Evolutionary conservation across 139 green algal species (phyloP).

Genomic region (Monoraphidium neglectum): DNA sequence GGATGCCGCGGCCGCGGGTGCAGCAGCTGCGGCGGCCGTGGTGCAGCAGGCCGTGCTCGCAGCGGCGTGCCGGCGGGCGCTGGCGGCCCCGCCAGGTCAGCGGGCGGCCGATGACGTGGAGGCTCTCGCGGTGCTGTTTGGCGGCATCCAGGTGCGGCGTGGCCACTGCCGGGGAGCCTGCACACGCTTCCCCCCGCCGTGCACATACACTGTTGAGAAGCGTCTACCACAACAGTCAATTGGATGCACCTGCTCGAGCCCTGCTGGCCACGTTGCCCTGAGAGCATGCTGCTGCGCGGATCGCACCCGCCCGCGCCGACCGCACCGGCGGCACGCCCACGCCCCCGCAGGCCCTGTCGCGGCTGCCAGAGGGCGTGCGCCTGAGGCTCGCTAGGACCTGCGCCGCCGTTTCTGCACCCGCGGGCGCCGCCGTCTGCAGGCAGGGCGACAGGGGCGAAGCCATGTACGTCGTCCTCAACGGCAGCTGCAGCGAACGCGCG

Average conservation of each 20-base stretch:
- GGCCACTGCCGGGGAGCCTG: too few relatives aligned
- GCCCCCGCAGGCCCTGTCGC: constrained; percentile 28
- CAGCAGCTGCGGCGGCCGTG: not conserved
- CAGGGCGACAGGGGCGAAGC: constrained; percentile 23
- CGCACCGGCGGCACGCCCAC: not conserved
- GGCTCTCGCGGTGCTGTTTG: constrained; percentile 29
- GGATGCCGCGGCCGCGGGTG: not conserved
- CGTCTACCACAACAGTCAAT: too few relatives aligned
- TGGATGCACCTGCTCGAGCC: too few relatives aligned
- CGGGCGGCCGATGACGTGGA: constrained; percentile 33
- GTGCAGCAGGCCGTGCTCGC: constrained; percentile 24
- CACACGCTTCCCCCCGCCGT: too few relatives aligned
- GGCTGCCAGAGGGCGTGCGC: constrained; percentile 16
- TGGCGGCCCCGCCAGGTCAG: constrained; percentile 14
- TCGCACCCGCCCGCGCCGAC: not conserved
- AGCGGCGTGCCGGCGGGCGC: constrained; percentile 27
- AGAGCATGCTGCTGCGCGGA: too few relatives aligned
- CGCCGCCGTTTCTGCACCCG: constrained; percentile 11
- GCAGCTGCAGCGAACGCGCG: too few relatives aligned
- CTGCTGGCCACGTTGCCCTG: too few relatives aligned
- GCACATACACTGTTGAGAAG: too few relatives aligned
- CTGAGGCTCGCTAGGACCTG: constrained; percentile 14
- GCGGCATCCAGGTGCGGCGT: constrained; percentile 27
- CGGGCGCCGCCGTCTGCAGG: constrained; percentile 27
- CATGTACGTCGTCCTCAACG: constrained; percentile 30